These are phyloP conservation scores for Beauveria bassiana DNA, from an alignment of 2,329 filamentous ascomycete species.

Conservation along the genomic window DNA sequence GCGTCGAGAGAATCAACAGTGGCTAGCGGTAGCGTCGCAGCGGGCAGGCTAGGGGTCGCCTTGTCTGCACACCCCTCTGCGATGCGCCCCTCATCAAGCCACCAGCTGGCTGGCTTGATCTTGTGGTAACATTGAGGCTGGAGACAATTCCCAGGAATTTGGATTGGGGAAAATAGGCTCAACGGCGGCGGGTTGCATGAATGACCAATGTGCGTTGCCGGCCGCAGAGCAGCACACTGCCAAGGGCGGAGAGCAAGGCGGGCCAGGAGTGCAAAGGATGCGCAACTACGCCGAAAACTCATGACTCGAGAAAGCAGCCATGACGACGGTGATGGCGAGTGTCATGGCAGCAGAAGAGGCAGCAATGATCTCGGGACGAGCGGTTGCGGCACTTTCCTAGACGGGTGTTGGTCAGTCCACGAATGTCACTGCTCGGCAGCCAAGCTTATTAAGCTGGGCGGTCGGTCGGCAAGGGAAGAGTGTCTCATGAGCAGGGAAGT, in stretches of 20 bases:
- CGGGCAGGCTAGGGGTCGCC: not conserved
- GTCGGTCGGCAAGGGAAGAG: not conserved
- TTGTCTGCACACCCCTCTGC: constrained; percentile 11
- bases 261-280: not conserved
- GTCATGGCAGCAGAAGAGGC: not conserved
- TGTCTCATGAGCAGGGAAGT: not conserved
- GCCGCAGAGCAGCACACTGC: not conserved
- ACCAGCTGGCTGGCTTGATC: constrained; percentile 10
- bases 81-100: constrained; percentile 10
- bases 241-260: not conserved
- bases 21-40: not conserved
- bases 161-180: not conserved
- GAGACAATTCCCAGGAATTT: constrained; percentile 11
- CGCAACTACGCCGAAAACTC: not conserved
- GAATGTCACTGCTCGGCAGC: not conserved
- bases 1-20: not conserved
- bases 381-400: not conserved
- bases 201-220: not conserved
- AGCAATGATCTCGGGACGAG: not conserved
- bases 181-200: not conserved
- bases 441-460: constrained; percentile 3
- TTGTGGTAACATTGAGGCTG: constrained; percentile 12
- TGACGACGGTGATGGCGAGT: not conserved
- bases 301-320: not conserved
- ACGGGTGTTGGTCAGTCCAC: not conserved